Evolutionary conservation across 768 basidiomycete species (phyloP), one percentile per base, ranked within the genome.

Genomic region (Mycena amicta): DNA sequence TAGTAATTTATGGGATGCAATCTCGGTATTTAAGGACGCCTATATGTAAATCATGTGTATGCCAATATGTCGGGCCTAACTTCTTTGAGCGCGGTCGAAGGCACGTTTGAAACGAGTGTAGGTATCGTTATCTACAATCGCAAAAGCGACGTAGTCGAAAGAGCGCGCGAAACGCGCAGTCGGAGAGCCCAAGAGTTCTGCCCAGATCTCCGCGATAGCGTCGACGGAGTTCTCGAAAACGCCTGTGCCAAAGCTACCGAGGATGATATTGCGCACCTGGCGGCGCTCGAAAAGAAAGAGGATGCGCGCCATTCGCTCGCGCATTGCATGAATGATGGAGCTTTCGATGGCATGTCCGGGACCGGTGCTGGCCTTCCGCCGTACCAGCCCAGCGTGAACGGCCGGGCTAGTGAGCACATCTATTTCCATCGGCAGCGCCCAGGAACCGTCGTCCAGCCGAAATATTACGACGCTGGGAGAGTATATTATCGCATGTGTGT

Each of bases 401-500:
- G 90, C 90, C 2, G 90, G 80, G 56, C 86, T 83, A 3, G 88
- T 90, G 53, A 92, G 68, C 16, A 92, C 77, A 60, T 90, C 87
- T 20, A 86, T 77, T 46, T 81, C 74, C 57, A 85, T 73, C 4
- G 90, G 89, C 39, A 77, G 72, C 11, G 78, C 67, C 80, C 79
- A 84, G 13, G 71, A 72, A 37, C 87, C 89, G 15, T 71, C 68
- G 66, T 93, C 88, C 61, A 85, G 79, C 15, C 88, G 83, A 60
- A 92, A 81, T 29, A 90, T 69, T 18, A 78, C 70, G 52, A 92
- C 79, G 29, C 75, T 72, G 1, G 90, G 89, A 13, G 88, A 87
- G 65, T 85, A 90, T 25, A 92, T 77, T 83, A 92, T 90, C 22
- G 88, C 83, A 69, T 92, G 86, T n/a, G 88, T 79, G 69, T 91